phyloP scores from a whole-genome alignment of 306 rosid genomes.

The Lablab purpureus region DNA sequence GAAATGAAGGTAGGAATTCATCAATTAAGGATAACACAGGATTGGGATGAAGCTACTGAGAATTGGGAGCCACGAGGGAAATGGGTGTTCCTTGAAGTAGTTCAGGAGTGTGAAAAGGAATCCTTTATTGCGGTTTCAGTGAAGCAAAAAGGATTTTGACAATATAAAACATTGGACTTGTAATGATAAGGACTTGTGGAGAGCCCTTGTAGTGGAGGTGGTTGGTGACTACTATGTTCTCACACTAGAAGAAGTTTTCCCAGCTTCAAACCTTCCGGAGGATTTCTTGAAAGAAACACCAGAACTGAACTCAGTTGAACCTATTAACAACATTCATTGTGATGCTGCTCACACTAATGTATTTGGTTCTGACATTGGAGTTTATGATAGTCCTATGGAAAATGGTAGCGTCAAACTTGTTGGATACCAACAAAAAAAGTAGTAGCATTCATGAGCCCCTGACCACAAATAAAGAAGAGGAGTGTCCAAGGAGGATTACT shows the following conservation, averaged over 20 bases:
- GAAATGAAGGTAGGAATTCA: constrained; percentile 56
- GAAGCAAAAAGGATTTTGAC: constrained; percentile 66
- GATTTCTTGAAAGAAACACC: constrained; percentile 42
- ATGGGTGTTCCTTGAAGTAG: constrained; percentile 77
- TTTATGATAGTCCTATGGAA: constrained; percentile 19
- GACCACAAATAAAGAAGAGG: too few species aligned
- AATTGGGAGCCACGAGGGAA: constrained; percentile 73
- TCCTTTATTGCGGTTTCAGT: constrained; percentile 61
- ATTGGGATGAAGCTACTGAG: constrained; percentile 71
- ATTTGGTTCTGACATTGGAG: constrained; percentile 36
- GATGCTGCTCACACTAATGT: constrained; percentile 20
- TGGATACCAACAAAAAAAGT: constrained; percentile 38
- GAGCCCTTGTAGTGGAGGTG: constrained; percentile 60
- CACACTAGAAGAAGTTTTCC: constrained; percentile 52
- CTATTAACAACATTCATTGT: constrained; percentile 34
- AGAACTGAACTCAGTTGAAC: constrained; percentile 43
- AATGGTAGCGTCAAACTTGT: constrained; percentile 10
- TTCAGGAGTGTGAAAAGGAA: constrained; percentile 63
- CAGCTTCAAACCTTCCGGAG: constrained; percentile 43
- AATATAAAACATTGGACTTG: constrained; percentile 74
- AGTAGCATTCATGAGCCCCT: too few species aligned
- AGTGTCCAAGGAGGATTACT: too few species aligned
- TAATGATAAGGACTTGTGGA: constrained; percentile 68
- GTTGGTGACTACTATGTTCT: constrained; percentile 56
- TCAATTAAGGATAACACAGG: constrained; percentile 67